Conservation (phyloP, 2,329 filamentous ascomycete species). For the Cadophora malorum region DNA sequence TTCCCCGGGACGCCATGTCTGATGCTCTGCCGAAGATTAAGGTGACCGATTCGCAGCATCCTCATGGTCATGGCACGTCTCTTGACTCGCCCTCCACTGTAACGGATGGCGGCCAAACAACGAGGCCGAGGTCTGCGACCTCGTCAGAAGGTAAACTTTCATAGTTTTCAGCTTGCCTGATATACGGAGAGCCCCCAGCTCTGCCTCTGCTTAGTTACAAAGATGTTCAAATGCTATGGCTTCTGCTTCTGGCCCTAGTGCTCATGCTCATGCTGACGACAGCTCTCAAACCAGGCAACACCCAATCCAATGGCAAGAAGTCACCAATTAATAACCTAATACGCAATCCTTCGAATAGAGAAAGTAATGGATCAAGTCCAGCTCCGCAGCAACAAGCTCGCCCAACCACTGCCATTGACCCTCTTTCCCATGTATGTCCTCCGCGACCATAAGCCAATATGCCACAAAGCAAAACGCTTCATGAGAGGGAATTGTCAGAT, state of each 20-base stretch:
- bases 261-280: constrained; percentile 39
- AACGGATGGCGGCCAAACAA: constrained; percentile 39
- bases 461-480: constrained; percentile 7
- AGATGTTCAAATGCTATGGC: constrained; percentile 35
- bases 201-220: constrained; percentile 3
- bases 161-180: constrained; percentile 10
- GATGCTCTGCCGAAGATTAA: constrained; percentile 43
- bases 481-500: neutral
- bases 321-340: constrained; percentile 37
- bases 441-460: constrained; percentile 20
- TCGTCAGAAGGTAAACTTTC: constrained; percentile 43
- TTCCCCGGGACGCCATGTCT: constrained; percentile 39
- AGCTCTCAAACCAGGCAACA: constrained; percentile 35
- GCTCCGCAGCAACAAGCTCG: constrained; percentile 26
- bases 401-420: constrained; percentile 61
- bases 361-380: constrained; percentile 35
- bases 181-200: constrained; percentile 16
- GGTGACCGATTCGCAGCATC: constrained; percentile 40
- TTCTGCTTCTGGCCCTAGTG: constrained; percentile 25
- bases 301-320: constrained; percentile 39
- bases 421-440: constrained; percentile 67
- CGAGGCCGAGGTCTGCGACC: constrained; percentile 40
- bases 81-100: constrained; percentile 41
- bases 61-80: constrained; percentile 31
- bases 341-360: constrained; percentile 40